phyloP scores from a whole-genome alignment of 1,284 basidiomycete genomes.

The Ganoderma lucidum region DNA sequence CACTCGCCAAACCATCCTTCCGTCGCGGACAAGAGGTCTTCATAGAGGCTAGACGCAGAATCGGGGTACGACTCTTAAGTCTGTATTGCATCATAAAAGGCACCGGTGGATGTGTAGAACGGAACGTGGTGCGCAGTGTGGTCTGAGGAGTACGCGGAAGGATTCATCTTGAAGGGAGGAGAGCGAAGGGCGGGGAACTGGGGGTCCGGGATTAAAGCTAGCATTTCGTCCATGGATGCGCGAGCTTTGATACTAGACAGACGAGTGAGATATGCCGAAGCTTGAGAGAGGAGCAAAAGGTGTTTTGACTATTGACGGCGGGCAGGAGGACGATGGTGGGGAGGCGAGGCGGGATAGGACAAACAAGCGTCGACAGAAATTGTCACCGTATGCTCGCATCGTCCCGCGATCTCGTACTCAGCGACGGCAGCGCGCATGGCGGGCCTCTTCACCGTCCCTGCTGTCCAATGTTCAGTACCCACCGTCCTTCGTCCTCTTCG shows the following conservation, averaged over 20 bases:
- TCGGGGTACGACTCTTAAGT: not conserved
- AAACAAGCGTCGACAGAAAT: not conserved
- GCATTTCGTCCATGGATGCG: not conserved
- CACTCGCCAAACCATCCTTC: not conserved
- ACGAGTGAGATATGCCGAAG: not conserved
- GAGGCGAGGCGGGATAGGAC: not conserved
- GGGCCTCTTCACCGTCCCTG: no score
- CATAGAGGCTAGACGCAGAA: no score
- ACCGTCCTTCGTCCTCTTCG: no score
- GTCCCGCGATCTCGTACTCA: no score
- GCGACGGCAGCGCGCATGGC: no score
- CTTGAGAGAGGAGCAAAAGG: not conserved
- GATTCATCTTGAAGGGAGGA: not conserved
- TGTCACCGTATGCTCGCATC: no score
- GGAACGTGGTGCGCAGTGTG: no score
- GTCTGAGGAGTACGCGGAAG: not conserved
- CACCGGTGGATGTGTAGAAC: not conserved
- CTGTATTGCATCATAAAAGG: not conserved
- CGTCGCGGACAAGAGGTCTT: not conserved
- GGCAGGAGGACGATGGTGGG: not conserved
- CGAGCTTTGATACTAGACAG: not conserved
- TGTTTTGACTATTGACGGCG: not conserved
- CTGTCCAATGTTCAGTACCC: no score
- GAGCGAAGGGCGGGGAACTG: not conserved
- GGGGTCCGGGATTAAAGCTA: not conserved